These are phyloP conservation scores for Mrakia hoshinonis DNA, from an alignment of 768 basidiomycete species.

Conservation along the genomic window DNA sequence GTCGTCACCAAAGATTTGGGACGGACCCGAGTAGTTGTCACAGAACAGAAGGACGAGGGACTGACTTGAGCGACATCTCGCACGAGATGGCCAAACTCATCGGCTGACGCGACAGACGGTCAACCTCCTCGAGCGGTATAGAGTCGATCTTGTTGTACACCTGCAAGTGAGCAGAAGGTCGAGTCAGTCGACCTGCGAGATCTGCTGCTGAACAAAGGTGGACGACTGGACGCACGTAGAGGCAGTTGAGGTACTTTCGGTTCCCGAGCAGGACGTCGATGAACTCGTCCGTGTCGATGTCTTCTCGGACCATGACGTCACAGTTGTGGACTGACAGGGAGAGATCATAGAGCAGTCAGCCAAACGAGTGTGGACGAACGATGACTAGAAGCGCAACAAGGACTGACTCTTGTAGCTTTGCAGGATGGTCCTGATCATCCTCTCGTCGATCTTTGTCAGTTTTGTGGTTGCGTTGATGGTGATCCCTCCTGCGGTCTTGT, in stretches of 20 bases:
- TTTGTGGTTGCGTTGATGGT: conserved; percentile 89
- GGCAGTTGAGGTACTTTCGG: conserved; percentile 91
- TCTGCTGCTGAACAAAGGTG: neutral
- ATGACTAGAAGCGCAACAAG: neutral
- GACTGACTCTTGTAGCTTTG: conserved; percentile 71
- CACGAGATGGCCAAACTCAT: conserved; percentile 92
- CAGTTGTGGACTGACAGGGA: conserved; percentile 49
- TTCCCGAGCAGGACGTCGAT: conserved; percentile 93
- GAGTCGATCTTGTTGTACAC: conserved; percentile 95
- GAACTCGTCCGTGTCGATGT: conserved; percentile 56
- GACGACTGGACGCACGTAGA: conserved; percentile 44
- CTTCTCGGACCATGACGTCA: conserved; percentile 97
- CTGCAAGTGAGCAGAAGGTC: neutral
- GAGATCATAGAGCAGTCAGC: neutral
- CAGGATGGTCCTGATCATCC: conserved; percentile 83
- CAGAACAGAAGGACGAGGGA: conserved; percentile 20
- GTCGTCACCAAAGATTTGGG: neutral
- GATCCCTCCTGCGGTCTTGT: conserved; percentile 82
- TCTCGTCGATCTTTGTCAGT: conserved; percentile 87
- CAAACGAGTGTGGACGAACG: conserved; percentile 26
- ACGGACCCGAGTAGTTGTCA: neutral
- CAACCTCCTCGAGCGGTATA: conserved; percentile 50
- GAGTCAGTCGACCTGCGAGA: conserved; percentile 12
- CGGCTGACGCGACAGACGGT: conserved; percentile 71
- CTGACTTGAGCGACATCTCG: conserved; percentile 83